These are phyloP conservation scores for Cenchrus fungigraminus DNA, from an alignment of 176 grass and related monocot species.

Conservation along the genomic window DNA sequence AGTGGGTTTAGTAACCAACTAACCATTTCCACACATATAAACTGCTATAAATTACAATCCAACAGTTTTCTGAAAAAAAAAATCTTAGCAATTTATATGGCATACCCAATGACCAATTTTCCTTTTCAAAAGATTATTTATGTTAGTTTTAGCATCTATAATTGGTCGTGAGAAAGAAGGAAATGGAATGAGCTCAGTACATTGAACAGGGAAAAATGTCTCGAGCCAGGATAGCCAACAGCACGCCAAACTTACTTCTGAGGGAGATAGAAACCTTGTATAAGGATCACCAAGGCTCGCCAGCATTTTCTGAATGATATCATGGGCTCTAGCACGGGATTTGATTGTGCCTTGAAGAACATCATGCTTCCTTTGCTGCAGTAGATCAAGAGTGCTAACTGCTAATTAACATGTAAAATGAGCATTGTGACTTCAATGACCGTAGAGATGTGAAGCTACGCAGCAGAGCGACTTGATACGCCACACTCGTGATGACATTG, in stretches of 20 bases:
- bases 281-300: slow-evolving; percentile 88
- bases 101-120: neutral
- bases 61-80: neutral
- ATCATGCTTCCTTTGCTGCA: slow-evolving; percentile 83
- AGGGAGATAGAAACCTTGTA: slow-evolving; percentile 83
- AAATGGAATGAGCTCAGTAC: neutral
- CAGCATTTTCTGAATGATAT: slow-evolving; percentile 83
- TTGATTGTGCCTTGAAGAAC: slow-evolving; percentile 70
- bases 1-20: neutral
- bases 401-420: neutral
- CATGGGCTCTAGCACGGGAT: slow-evolving; percentile 84
- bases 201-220: neutral
- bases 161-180: neutral
- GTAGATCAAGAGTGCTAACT: slow-evolving; percentile 24
- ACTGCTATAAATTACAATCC: neutral
- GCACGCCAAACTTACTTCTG: slow-evolving; percentile 62
- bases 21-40: neutral
- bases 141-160: neutral
- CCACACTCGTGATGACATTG: neutral
- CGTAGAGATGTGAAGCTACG: neutral
- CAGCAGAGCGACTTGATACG: neutral
- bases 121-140: neutral
- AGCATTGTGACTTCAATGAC: neutral
- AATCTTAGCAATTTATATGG: neutral
- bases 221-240: neutral